These are phyloP conservation scores for Calocybe gambosa DNA, from an alignment of 1,284 basidiomycete genomes.

Conservation along the genomic window DNA sequence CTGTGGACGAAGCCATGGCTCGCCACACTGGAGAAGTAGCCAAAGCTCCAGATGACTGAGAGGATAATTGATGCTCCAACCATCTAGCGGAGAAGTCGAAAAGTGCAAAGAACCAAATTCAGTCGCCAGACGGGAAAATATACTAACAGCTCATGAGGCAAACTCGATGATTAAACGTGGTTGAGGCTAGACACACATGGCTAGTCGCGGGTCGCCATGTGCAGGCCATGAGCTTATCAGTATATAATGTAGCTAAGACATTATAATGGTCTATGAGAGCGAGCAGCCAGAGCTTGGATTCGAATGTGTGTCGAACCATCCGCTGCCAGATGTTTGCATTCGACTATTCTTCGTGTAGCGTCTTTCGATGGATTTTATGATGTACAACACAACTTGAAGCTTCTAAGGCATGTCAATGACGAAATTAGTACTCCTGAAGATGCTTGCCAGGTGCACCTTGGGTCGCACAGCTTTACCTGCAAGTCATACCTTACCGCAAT, in stretches of 20 bases:
- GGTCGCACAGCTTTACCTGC: too few species aligned
- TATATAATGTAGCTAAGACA: too few species aligned
- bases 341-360: too few species aligned
- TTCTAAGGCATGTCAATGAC: too few species aligned
- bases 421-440: too few species aligned
- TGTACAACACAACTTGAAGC: too few species aligned
- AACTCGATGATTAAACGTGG: not conserved
- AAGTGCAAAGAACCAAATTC: not conserved
- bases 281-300: not conserved
- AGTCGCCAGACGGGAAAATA: not conserved
- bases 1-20: constrained; percentile 31
- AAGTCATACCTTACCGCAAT: not conserved
- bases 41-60: not conserved
- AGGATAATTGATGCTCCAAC: not conserved
- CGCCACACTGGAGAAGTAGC: constrained; percentile 10
- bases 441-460: too few species aligned
- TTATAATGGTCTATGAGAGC: not conserved
- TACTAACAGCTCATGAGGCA: not conserved
- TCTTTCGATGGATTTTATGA: too few species aligned
- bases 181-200: not conserved
- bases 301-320: too few species aligned
- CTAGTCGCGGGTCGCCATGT: not conserved
- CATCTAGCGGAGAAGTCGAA: not conserved
- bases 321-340: too few species aligned
- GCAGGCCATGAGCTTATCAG: not conserved